Evolutionary conservation across 345 rosid genomes (phyloP).

Genomic region (Noccaea bulbosa): DNA sequence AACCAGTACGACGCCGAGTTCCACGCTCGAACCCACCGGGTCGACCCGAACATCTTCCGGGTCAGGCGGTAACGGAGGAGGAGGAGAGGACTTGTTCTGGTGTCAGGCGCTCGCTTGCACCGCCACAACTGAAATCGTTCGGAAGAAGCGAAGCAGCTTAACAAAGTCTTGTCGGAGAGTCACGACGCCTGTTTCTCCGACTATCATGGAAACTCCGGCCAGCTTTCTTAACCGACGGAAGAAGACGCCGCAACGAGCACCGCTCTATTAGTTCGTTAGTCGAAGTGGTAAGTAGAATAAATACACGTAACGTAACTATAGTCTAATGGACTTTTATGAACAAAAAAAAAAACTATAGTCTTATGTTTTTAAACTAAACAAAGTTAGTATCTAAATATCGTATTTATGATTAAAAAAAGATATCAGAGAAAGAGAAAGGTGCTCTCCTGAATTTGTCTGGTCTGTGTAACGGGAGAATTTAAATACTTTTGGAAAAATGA

Average conservation of each 20-base stretch:
- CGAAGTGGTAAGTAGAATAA: slow-evolving; percentile 32
- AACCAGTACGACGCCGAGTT: slow-evolving; percentile 63
- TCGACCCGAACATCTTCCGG: slow-evolving; percentile 65
- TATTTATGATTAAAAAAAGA: not conserved
- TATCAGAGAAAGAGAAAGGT: not conserved
- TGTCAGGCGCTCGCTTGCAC: slow-evolving; percentile 63
- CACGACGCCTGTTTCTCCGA: slow-evolving; percentile 41
- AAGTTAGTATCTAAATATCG: slow-evolving; percentile 15
- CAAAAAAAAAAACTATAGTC: not conserved
- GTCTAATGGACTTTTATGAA: not conserved
- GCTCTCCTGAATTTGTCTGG: slow-evolving; percentile 24
- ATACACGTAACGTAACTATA: slow-evolving; percentile 38
- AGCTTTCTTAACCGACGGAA: slow-evolving; percentile 68
- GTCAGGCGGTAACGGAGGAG: slow-evolving; percentile 49
- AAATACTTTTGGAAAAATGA: not conserved
- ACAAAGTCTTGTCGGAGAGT: slow-evolving; percentile 51
- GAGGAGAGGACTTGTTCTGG: slow-evolving; percentile 51
- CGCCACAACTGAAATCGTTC: slow-evolving; percentile 67
- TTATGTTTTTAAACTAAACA: not conserved
- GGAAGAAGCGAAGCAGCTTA: slow-evolving; percentile 86
- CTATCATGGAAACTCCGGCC: slow-evolving; percentile 52
- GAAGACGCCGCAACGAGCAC: slow-evolving; percentile 83
- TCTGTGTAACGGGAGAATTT: slow-evolving; percentile 21
- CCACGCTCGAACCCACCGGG: slow-evolving; percentile 64
- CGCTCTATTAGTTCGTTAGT: slow-evolving; percentile 61